These are phyloP conservation scores for Xylaria bambusicola DNA, from an alignment of 495 filamentous ascomycete species.

Conservation along the genomic window DNA sequence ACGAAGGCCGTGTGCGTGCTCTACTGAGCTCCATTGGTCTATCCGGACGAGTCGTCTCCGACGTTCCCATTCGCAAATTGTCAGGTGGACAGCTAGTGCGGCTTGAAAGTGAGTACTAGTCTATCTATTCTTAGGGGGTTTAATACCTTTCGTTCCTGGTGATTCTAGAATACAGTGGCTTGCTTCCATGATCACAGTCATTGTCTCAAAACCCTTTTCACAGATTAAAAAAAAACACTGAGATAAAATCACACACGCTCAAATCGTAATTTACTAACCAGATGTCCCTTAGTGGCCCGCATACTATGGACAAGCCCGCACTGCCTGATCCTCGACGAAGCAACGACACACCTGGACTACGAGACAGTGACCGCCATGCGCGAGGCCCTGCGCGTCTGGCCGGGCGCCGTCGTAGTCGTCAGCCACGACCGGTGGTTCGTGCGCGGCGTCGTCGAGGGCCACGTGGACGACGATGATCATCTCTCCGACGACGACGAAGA, in stretches of 20 bases:
- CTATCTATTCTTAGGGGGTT: not conserved
- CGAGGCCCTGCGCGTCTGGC: slow-evolving; percentile 63
- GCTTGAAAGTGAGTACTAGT: slow-evolving; percentile 44
- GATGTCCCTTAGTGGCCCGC: slow-evolving; percentile 50
- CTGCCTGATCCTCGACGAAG: slow-evolving; percentile 77
- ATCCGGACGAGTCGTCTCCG: slow-evolving; percentile 63
- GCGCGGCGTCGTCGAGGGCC: slow-evolving; percentile 66
- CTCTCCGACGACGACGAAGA: slow-evolving; percentile 45
- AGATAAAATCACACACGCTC: not conserved
- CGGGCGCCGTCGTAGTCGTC: slow-evolving; percentile 71
- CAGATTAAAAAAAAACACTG: too few relatives aligned
- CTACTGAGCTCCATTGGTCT: slow-evolving; percentile 67
- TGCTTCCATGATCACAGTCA: too few relatives aligned
- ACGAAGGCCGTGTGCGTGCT: slow-evolving; percentile 63
- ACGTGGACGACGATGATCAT: slow-evolving; percentile 55
- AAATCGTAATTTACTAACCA: not conserved
- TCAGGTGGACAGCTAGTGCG: slow-evolving; percentile 82
- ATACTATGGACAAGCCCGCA: slow-evolving; percentile 69
- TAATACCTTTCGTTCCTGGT: too few relatives aligned
- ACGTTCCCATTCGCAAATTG: slow-evolving; percentile 67
- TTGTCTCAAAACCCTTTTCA: too few relatives aligned
- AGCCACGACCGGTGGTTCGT: slow-evolving; percentile 80
- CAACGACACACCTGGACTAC: slow-evolving; percentile 83
- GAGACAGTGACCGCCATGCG: slow-evolving; percentile 72
- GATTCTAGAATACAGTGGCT: too few relatives aligned